Conservation (phyloP, 2,329 filamentous ascomycete species). For the Trichoderma afroharzianum region DNA sequence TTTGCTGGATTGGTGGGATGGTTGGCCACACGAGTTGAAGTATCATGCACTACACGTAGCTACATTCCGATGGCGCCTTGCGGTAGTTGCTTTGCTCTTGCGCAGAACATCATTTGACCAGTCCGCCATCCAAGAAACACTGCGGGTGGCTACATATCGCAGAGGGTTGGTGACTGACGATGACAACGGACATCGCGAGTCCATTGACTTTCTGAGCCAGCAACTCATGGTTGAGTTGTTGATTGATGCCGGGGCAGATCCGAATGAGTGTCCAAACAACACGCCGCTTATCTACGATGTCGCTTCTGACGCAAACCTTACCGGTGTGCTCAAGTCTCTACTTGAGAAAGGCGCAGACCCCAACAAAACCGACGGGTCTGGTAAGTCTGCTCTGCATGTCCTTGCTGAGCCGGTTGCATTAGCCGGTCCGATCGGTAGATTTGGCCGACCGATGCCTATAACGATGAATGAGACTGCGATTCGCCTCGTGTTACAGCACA, state of each 20-base stretch:
- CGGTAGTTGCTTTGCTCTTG: slow-evolving; percentile 16
- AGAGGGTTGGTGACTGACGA: neutral
- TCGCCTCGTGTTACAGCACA: slow-evolving; percentile 22
- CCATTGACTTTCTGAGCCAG: slow-evolving; percentile 20
- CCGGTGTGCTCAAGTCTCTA: slow-evolving; percentile 23
- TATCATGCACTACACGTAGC: slow-evolving; percentile 17
- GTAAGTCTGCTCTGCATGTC: slow-evolving; percentile 24
- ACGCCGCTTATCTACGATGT: slow-evolving; percentile 5
- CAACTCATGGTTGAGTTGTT: slow-evolving; percentile 21
- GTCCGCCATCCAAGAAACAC: neutral
- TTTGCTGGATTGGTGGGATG: slow-evolving; percentile 20
- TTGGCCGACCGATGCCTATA: neutral
- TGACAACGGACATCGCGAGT: neutral
- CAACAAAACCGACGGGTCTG: slow-evolving; percentile 15
- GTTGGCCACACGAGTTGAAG: slow-evolving; percentile 18
- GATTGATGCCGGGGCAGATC: slow-evolving; percentile 23
- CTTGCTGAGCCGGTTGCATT: slow-evolving; percentile 17
- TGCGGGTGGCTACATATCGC: neutral
- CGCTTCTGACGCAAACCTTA: slow-evolving; percentile 12
- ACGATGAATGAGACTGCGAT: slow-evolving; percentile 20
- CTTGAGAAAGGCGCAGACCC: slow-evolving; percentile 28
- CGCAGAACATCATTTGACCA: slow-evolving; percentile 4
- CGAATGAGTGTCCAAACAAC: slow-evolving; percentile 5
- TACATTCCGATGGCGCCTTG: slow-evolving; percentile 19
- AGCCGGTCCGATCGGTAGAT: neutral